Percentiles rank a stretch among this genome's conserved stretches.
Evolutionary conservation across 2,329 filamentous ascomycete genomes (phyloP).

Genomic region (Graphilbum ipis-grandicollis): DNA sequence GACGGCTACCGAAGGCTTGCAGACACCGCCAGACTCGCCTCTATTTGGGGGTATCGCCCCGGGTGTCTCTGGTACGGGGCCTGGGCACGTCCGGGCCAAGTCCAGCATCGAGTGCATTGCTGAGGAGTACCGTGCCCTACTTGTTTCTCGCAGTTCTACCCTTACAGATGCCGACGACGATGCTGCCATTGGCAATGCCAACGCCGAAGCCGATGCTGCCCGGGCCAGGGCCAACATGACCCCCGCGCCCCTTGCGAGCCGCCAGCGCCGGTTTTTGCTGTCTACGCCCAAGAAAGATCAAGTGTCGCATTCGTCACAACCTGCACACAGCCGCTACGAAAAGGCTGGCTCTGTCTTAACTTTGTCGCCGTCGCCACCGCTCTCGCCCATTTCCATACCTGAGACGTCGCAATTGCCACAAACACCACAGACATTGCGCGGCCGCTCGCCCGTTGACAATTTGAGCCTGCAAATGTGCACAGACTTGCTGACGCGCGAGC

Average conservation of each 20-base stretch:
- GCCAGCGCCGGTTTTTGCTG: constrained; percentile 1
- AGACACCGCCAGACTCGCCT: too few species aligned
- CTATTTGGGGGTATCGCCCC: too few species aligned
- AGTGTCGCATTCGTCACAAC: too few species aligned
- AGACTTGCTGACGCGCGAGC: constrained; percentile 30
- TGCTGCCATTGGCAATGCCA: too few species aligned
- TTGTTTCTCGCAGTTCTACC: constrained; percentile 22
- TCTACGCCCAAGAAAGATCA: not conserved
- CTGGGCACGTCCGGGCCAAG: constrained; percentile 11
- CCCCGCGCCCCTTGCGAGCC: too few species aligned
- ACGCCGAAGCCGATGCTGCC: not conserved
- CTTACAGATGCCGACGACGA: constrained; percentile 13
- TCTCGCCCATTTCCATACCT: constrained; percentile 1
- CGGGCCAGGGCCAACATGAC: too few species aligned
- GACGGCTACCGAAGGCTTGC: too few species aligned
- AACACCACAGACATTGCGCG: not conserved
- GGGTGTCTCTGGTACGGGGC: too few species aligned
- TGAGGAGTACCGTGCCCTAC: constrained; percentile 29
- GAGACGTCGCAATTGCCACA: not conserved
- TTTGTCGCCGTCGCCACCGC: constrained; percentile 2
- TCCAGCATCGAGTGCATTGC: constrained; percentile 30
- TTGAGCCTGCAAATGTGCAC: constrained; percentile 31
- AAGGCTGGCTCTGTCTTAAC: constrained; percentile 1
- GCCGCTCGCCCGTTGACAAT: constrained; percentile 8
- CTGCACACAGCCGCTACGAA: not conserved